Evolutionary conservation across 306 rosid genomes (phyloP).

Genomic region (Dicorynia guianensis): DNA sequence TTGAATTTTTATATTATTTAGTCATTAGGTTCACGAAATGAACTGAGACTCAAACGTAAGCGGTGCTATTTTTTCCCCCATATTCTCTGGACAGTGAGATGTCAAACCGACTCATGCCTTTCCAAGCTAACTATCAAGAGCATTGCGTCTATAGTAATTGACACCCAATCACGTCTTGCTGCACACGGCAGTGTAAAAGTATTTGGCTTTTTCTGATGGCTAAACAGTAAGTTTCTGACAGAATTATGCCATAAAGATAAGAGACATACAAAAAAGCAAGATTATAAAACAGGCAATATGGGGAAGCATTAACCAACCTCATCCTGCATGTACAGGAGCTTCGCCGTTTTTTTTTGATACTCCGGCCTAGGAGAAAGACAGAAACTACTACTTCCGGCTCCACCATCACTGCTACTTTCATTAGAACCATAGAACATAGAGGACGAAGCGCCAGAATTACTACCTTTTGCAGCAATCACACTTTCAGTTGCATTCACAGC

Average conservation of each 20-base stretch:
- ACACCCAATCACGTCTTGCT: conserved; percentile 29
- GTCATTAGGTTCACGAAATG: neutral
- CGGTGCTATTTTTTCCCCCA: conserved; percentile 6
- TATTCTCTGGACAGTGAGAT: neutral
- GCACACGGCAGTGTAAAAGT: conserved; percentile 16
- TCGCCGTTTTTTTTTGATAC: conserved; percentile 77
- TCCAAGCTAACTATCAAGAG: conserved; percentile 11
- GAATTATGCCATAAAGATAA: conserved; percentile 27
- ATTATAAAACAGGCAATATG: conserved; percentile 1
- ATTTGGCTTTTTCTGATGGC: conserved; percentile 10
- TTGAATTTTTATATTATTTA: no score
- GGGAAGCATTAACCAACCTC: conserved; percentile 71
- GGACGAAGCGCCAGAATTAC: conserved; percentile 56
- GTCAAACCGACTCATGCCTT: conserved; percentile 2
- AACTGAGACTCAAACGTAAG: neutral
- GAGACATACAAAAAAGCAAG: conserved; percentile 31
- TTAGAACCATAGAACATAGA: conserved; percentile 57
- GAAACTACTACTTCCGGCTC: conserved; percentile 58
- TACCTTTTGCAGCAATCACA: conserved; percentile 39
- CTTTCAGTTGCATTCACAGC: conserved; percentile 46
- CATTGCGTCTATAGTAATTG: conserved; percentile 33
- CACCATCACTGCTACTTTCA: conserved; percentile 54
- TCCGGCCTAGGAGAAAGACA: conserved; percentile 64
- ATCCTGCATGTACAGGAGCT: conserved; percentile 80
- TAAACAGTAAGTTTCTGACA: conserved; percentile 34